Base-by-base conservation (phyloP, 2,329 filamentous ascomycete genomes). In the Colletotrichum eremochloae region DNA sequence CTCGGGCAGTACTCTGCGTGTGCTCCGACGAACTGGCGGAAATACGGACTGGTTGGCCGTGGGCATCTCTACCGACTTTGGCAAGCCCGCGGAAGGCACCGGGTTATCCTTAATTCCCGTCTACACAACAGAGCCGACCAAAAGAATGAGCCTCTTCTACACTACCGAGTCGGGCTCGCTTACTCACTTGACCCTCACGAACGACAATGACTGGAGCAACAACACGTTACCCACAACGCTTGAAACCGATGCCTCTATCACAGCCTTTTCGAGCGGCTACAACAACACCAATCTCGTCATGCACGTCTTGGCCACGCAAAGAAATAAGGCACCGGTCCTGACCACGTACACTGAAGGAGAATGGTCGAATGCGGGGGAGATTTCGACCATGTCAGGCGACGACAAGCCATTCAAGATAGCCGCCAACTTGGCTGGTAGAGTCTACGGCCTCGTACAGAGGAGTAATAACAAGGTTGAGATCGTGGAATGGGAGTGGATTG, bases 401-500 rank as follows among this genome's bases (percentile, higher is more conserved):
- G 65, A 73, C 14, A 66, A 20, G 31, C 72, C 72, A 4, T 24
- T 56, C 50, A 73, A 63, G 44, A 55, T 74, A 15, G 50, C 72
- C 2, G 72, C 70, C 24, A 74, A 74, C 33, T 38, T 44, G 29
- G 72, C 46, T 5, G 72, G 69, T 5, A 62, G 72, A 31, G 72
- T 74, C 5, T 74, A 74, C 52, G 72, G 72, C 18, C 44, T 71
- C 7, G 65, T 73, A 0, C 65, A 69, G 64, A 56, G 70, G 31
- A 60, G 53, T 7, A 38, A 24, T 0, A 48, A 33, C 12, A 73
- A 42, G n/a, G 69, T 74, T 12, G 61, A 69, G 44, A 66, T 74
- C 5, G 61, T 69, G 5, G 72, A 73, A 38, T 74, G 72, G 72
- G 62, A 67, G 63, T 74, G 72, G 72, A 69, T 53, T 20, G 70